phyloP scores from a whole-genome alignment of 345 rosid species.

The Carallia brachiata region DNA sequence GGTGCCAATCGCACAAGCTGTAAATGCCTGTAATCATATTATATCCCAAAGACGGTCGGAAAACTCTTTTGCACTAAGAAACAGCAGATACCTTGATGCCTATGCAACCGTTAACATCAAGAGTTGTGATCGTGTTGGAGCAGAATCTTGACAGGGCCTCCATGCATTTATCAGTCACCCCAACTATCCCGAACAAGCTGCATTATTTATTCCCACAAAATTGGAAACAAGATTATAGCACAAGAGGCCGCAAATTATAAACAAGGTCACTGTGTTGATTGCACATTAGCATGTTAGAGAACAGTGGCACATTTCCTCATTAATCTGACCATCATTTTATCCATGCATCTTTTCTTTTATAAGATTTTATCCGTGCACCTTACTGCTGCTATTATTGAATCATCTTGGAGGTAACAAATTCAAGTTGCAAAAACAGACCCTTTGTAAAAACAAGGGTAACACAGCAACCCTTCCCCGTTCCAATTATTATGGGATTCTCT shows the following conservation, averaged over 20 bases:
- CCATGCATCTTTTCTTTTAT: background rate
- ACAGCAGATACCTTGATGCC: slow-evolving; percentile 65
- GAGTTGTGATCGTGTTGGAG: slow-evolving; percentile 66
- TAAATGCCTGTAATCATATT: background rate
- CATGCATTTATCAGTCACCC: slow-evolving; percentile 79
- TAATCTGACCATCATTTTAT: background rate
- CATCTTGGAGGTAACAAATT: no score
- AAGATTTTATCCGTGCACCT: no score
- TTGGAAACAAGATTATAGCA: slow-evolving; percentile 17
- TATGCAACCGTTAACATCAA: slow-evolving; percentile 90
- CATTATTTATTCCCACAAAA: slow-evolving; percentile 18
- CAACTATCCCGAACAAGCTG: slow-evolving; percentile 96
- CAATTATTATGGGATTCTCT: no score
- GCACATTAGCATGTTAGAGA: background rate
- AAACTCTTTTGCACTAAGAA: background rate
- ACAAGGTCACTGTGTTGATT: background rate
- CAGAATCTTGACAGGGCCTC: slow-evolving; percentile 70
- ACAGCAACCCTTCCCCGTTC: no score
- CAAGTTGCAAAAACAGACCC: no score
- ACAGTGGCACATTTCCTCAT: background rate
- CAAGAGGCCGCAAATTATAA: background rate
- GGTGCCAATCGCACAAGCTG: no score
- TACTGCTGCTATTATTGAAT: no score
- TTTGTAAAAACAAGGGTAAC: no score
- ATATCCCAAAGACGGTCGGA: background rate